Conservation (phyloP, 2,329 filamentous ascomycete species). For the Xylaria polymorpha region DNA sequence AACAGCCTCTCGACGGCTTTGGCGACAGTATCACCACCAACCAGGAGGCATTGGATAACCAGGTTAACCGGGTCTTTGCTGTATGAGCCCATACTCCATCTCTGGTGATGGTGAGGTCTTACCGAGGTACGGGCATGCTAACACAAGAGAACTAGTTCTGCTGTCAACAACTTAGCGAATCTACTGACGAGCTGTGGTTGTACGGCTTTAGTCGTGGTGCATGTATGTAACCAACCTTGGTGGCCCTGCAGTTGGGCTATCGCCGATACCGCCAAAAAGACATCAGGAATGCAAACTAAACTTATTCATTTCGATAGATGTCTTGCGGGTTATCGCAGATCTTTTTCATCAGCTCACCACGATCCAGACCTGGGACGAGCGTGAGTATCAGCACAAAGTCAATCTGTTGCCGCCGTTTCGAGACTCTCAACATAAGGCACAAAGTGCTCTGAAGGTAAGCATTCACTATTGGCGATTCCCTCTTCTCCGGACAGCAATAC, state of each 20-base stretch:
- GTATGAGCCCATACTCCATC: constrained; percentile 31
- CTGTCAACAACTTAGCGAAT: constrained; percentile 37
- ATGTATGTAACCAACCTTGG: constrained; percentile 41
- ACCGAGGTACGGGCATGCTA: constrained; percentile 6
- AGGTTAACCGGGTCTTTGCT: constrained; percentile 42
- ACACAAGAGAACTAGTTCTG: constrained; percentile 34
- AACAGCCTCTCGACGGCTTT: constrained; percentile 37
- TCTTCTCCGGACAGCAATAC: background rate
- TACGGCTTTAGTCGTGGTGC: constrained; percentile 56
- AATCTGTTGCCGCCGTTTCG: constrained; percentile 35
- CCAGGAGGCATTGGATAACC: constrained; percentile 36
- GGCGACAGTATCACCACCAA: constrained; percentile 39
- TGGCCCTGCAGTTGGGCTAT: background rate
- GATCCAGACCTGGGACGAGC: constrained; percentile 36
- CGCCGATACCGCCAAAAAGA: background rate
- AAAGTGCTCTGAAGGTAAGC: constrained; percentile 34
- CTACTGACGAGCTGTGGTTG: constrained; percentile 54
- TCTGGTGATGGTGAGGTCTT: background rate
- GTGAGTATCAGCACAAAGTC: constrained; percentile 32
- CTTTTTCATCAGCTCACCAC: constrained; percentile 50
- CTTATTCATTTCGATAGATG: constrained; percentile 29
- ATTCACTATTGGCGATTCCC: background rate
- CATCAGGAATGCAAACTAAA: constrained; percentile 24
- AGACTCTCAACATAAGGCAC: constrained; percentile 31
- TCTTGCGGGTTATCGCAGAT: constrained; percentile 54